A percentile compares a stretch with the other conserved stretches of the same genome.
Conservation (phyloP, 495 filamentous ascomycete genomes). For the Neurospora sp. region DNA sequence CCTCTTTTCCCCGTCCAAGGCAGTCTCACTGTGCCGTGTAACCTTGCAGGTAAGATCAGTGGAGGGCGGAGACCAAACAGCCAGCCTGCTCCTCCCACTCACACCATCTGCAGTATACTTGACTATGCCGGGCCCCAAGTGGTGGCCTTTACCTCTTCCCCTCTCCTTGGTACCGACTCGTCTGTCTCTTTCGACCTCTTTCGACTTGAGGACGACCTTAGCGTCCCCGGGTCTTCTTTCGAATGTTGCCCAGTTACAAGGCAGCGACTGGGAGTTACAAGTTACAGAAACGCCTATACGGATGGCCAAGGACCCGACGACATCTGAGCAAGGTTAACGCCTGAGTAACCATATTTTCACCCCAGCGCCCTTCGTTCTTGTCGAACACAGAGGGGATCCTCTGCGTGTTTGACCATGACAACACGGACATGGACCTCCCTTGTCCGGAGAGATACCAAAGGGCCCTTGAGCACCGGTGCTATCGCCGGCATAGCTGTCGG, state of each 20-base stretch:
- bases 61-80: neutral
- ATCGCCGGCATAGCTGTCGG: conserved; percentile 37
- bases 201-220: neutral
- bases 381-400: neutral
- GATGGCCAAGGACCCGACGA: neutral
- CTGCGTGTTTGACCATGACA: neutral
- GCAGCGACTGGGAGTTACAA: neutral
- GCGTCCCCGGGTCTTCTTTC: neutral
- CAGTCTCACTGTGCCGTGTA: neutral
- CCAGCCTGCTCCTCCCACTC: neutral
- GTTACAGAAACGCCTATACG: neutral
- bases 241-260: neutral
- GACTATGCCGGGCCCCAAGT: neutral
- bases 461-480: conserved; percentile 27
- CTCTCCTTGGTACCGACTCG: neutral
- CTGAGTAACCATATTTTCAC: neutral
- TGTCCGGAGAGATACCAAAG: neutral
- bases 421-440: neutral
- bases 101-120: neutral
- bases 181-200: neutral
- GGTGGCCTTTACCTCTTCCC: neutral
- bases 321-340: neutral
- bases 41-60: neutral
- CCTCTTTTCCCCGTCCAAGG: neutral
- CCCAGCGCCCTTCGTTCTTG: neutral